A percentile compares a stretch with the other conserved stretches of the same genome.
phyloP scores from a whole-genome alignment of 2,329 filamentous ascomycete species.

The Escovopsis sp. region DNA sequence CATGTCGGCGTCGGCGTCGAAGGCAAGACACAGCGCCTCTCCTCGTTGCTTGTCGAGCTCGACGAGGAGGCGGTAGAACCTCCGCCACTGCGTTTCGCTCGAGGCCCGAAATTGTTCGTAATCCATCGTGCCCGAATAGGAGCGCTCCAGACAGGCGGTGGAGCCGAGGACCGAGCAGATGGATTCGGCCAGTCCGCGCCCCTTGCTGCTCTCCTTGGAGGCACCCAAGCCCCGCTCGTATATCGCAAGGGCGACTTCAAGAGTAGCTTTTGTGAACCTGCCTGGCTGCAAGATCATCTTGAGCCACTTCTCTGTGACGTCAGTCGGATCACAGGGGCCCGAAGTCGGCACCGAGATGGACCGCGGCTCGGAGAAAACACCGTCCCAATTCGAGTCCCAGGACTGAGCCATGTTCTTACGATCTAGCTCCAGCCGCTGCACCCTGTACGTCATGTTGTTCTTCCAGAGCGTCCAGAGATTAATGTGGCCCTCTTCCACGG shows the following conservation, averaged over 20 bases:
- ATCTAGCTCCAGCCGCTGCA: slow-evolving; percentile 59
- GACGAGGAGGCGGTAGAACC: slow-evolving; percentile 71
- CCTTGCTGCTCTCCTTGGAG: slow-evolving; percentile 22
- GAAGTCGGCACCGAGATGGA: slow-evolving; percentile 39
- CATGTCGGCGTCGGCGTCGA: slow-evolving; percentile 55
- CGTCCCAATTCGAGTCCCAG: slow-evolving; percentile 57
- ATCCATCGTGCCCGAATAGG: slow-evolving; percentile 50
- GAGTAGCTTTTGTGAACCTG: slow-evolving; percentile 60
- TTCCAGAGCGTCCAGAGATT: slow-evolving; percentile 70
- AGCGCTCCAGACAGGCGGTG: slow-evolving; percentile 49
- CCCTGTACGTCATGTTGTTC: slow-evolving; percentile 63
- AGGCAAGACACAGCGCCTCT: slow-evolving; percentile 63
- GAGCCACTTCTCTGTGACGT: slow-evolving; percentile 74
- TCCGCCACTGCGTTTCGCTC: slow-evolving; percentile 72
- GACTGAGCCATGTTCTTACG: slow-evolving; percentile 44
- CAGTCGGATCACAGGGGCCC: slow-evolving; percentile 47
- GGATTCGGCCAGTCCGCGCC: slow-evolving; percentile 54
- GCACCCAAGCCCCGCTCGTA: slow-evolving; percentile 51
- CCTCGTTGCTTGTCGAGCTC: slow-evolving; percentile 77
- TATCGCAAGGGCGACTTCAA: slow-evolving; percentile 71
- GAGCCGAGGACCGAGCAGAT: slow-evolving; percentile 58
- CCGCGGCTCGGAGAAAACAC: slow-evolving; percentile 45
- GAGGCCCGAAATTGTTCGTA: slow-evolving; percentile 60
- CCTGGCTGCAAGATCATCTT: slow-evolving; percentile 70
- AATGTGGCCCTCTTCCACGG: slow-evolving; percentile 36